These are phyloP conservation scores for Pseudocercospora fuligena DNA, from an alignment of 2,329 filamentous ascomycete species.

Conservation along the genomic window DNA sequence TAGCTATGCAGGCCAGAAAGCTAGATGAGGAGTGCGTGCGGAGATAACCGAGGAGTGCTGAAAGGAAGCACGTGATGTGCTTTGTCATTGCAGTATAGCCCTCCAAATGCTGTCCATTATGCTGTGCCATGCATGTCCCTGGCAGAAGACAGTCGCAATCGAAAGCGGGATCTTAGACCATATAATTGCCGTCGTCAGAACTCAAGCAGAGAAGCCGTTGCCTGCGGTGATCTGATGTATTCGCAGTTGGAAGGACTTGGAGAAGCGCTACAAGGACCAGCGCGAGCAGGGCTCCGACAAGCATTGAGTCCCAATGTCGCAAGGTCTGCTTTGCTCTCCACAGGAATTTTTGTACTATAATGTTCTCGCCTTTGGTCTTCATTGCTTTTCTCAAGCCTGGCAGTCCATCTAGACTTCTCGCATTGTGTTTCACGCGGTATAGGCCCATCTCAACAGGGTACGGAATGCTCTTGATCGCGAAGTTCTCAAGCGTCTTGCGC, in stretches of 20 bases:
- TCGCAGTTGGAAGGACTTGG: background rate
- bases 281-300: conserved; percentile 30
- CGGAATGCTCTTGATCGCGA: conserved; percentile 55
- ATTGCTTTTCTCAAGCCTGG: conserved; percentile 62
- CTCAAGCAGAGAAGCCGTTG: background rate
- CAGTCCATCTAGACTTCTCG: conserved; percentile 62
- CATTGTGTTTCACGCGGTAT: conserved; percentile 65
- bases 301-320: conserved; percentile 33
- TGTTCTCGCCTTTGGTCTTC: conserved; percentile 53
- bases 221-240: background rate
- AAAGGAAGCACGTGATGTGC: background rate
- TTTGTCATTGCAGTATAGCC: background rate
- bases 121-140: background rate
- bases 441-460: conserved; percentile 53
- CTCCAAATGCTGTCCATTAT: background rate
- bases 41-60: conserved; percentile 1
- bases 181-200: background rate
- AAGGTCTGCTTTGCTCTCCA: conserved; percentile 20
- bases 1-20: background rate
- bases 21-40: conserved; percentile 1
- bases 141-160: background rate
- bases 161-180: too few species aligned
- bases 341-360: conserved; percentile 50
- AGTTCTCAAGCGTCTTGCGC: conserved; percentile 61
- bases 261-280: conserved; percentile 17